phyloP scores from a whole-genome alignment of 768 basidiomycete species.

The Symmetrospora coprosmae region DNA sequence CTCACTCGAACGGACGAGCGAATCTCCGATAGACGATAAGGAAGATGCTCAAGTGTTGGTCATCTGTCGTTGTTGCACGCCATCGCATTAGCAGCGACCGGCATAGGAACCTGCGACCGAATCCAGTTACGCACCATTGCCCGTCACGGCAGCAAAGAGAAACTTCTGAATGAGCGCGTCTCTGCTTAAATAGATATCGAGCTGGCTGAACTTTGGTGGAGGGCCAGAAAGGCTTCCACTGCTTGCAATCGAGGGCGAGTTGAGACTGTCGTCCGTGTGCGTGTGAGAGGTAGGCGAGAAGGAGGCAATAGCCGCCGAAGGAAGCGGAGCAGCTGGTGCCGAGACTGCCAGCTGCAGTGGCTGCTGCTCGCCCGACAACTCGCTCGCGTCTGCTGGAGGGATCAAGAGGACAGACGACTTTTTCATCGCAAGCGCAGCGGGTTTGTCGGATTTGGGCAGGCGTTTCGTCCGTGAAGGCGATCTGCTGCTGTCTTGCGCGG shows the following conservation, averaged over 20 bases:
- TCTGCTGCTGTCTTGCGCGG: not conserved
- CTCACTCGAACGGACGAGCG: slow-evolving; percentile 27
- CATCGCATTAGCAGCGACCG: no score
- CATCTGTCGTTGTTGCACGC: slow-evolving; percentile 29
- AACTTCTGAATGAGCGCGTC: slow-evolving; percentile 34
- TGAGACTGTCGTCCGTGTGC: no score
- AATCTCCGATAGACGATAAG: slow-evolving; percentile 32
- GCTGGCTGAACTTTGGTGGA: not conserved
- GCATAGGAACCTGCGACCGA: no score
- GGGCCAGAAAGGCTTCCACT: not conserved
- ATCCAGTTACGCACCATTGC: slow-evolving; percentile 26
- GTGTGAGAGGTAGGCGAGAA: no score
- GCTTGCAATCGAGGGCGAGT: not conserved
- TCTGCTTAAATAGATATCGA: slow-evolving; percentile 28
- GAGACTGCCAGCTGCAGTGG: not conserved
- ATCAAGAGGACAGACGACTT: not conserved
- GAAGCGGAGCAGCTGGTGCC: not conserved
- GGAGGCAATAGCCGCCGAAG: not conserved
- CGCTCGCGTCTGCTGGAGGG: not conserved
- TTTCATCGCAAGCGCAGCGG: not conserved
- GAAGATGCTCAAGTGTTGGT: slow-evolving; percentile 30
- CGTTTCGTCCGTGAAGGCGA: not conserved
- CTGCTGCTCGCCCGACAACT: not conserved
- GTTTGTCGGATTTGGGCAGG: no score
- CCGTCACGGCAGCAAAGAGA: slow-evolving; percentile 30